phyloP scores from a whole-genome alignment of 139 green algal genomes.

The Zygnema cylindricum region DNA sequence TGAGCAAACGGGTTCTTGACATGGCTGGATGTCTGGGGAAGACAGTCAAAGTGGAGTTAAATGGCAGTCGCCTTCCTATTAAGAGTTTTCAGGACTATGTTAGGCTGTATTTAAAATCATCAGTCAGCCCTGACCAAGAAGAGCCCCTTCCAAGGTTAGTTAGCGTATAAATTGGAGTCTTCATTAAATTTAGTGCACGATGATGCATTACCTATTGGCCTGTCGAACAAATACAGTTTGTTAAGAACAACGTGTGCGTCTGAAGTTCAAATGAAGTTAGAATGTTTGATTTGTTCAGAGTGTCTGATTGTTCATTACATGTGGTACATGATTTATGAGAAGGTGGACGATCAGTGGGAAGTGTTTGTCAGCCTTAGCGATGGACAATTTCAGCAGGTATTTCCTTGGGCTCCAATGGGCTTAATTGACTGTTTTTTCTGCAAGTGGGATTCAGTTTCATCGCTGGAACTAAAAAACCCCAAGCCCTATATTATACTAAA shows the following conservation, averaged over 20 bases:
- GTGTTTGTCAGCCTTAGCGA: constrained; percentile 85
- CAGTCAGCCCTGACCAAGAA: not conserved
- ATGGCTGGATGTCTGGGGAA: constrained; percentile 93
- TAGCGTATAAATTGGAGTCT: not conserved
- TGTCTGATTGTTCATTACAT: too few relatives aligned
- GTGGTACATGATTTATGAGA: constrained; percentile 81
- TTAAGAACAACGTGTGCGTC: not conserved
- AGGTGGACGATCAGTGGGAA: constrained; percentile 93
- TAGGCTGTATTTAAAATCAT: constrained; percentile 82
- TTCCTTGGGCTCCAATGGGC: too few relatives aligned
- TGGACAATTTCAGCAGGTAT: constrained; percentile 89
- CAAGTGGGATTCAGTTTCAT: too few relatives aligned
- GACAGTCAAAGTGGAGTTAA: constrained; percentile 86
- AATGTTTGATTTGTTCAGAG: too few relatives aligned
- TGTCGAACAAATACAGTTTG: not conserved
- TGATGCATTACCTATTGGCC: too few relatives aligned
- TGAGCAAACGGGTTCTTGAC: constrained; percentile 96
- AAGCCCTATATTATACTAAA: too few relatives aligned
- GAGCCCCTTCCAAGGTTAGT: constrained; percentile 35
- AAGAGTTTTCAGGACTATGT: constrained; percentile 95
- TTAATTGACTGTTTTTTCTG: too few relatives aligned
- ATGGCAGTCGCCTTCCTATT: constrained; percentile 81
- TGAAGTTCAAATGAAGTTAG: too few relatives aligned
- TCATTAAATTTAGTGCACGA: too few relatives aligned
- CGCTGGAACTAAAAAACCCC: not conserved